Percentiles rank a stretch among this genome's conserved stretches.
These are phyloP conservation scores for Populus euphratica DNA, from an alignment of 345 rosid species.

Conservation along the genomic window DNA sequence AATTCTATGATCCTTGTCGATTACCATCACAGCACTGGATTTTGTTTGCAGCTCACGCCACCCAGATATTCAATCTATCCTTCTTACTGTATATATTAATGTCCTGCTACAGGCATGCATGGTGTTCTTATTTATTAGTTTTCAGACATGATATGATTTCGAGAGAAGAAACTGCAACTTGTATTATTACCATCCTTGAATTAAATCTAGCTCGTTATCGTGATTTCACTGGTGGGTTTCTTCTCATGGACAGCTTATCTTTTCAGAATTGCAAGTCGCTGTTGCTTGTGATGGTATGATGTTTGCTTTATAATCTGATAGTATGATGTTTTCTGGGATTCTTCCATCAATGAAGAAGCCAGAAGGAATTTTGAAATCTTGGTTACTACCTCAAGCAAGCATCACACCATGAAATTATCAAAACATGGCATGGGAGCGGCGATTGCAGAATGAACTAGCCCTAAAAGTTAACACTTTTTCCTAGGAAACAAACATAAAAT, in stretches of 20 bases:
- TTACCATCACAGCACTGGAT: background rate
- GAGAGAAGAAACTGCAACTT: background rate
- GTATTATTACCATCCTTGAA: background rate
- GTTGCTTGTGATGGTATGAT: too few relatives aligned
- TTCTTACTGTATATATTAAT: background rate
- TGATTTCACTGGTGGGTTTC: background rate
- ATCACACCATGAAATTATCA: background rate
- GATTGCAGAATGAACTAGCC: too few relatives aligned
- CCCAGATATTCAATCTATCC: background rate
- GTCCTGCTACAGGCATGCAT: background rate
- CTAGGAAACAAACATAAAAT: background rate
- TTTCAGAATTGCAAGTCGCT: too few relatives aligned
- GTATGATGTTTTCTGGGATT: too few relatives aligned
- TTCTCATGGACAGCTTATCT: too few relatives aligned
- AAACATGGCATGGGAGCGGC: background rate
- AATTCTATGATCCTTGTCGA: background rate
- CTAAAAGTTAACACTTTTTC: too few relatives aligned
- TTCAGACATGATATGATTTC: background rate
- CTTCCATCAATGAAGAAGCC: background rate
- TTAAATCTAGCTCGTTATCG: background rate
- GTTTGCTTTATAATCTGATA: too few relatives aligned
- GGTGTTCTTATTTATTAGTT: background rate
- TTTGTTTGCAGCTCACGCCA: background rate
- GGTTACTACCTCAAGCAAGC: background rate
- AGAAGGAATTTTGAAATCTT: background rate